phyloP scores from a whole-genome alignment of 192 early-diverging fungal species.

The Coemansia sp. region DNA sequence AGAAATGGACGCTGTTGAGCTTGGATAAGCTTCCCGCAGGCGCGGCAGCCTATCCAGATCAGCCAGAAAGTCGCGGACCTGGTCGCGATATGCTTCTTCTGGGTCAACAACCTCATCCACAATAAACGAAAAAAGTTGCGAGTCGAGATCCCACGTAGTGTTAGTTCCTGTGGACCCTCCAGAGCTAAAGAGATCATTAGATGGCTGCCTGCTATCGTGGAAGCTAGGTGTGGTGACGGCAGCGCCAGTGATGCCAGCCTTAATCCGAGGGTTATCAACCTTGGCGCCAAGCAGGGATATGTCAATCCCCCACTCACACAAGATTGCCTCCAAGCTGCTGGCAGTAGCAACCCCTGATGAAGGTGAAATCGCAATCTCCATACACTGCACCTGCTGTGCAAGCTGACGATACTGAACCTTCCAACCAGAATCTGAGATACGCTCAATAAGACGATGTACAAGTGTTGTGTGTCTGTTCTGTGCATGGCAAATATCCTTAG shows the following conservation, averaged over 20 bases:
- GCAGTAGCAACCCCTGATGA: slow-evolving; percentile 32
- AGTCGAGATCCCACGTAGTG: slow-evolving; percentile 19
- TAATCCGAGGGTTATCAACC: slow-evolving; percentile 16
- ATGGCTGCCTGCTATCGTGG: neutral
- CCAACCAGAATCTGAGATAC: slow-evolving; percentile 36
- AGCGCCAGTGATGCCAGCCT: neutral
- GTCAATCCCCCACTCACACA: slow-evolving; percentile 46
- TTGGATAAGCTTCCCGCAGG: slow-evolving; percentile 2
- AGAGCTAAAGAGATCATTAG: neutral
- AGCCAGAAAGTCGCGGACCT: slow-evolving; percentile 40
- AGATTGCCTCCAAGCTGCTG: slow-evolving; percentile 18
- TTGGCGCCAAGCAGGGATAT: slow-evolving; percentile 25
- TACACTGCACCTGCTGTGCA: slow-evolving; percentile 7
- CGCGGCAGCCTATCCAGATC: slow-evolving; percentile 40
- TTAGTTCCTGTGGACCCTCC: neutral
- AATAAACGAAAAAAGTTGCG: slow-evolving; percentile 43
- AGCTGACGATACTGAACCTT: slow-evolving; percentile 27
- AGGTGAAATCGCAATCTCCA: slow-evolving; percentile 37
- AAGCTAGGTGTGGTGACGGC: neutral
- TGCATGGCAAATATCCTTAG: slow-evolving; percentile 8
- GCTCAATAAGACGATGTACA: slow-evolving; percentile 35
- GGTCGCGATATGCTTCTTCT: slow-evolving; percentile 49
- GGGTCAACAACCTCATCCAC: slow-evolving; percentile 50
- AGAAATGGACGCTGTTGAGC: neutral
- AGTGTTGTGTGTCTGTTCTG: slow-evolving; percentile 33